Evolutionary conservation across 2,329 filamentous ascomycete species (phyloP), one percentile per base, ranked within the genome.

Genomic region (Aspergillus terreus): DNA sequence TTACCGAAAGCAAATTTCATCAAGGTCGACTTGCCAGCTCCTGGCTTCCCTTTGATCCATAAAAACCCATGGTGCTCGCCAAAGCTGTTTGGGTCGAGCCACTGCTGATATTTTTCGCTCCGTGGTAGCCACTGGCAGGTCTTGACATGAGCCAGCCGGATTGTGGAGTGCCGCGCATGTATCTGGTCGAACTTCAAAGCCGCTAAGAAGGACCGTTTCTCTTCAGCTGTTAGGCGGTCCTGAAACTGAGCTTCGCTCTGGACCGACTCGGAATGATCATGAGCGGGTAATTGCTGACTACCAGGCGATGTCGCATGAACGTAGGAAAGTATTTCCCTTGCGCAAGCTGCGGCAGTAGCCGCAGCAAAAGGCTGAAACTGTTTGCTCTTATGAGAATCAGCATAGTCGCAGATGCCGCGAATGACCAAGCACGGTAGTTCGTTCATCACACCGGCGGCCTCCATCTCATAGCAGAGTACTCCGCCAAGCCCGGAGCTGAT

Each of bases 81-180:
- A 3, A 55, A n/a, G 35, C 65, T 54, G 2, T 47, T 46, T 5
- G 46, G n/a, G 30, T 71, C 58, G 4, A 66, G 57, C 75, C 74
- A 77, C 10, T 58, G 51, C 1, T 47, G 25, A 47, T 72, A 77
- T 14, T 63, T 48, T 1, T 58, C 27, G 4, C 61, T 63, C 2
- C 60, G 38, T 1, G 73, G 58, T 0, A 77, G 48, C 74, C 74
- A 77, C 36, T 62, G 43, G 33, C 73, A 76, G 1, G 74, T 77
- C 12, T 62, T 57, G 0, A 58, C 57, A 33, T 73, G 64, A 2
- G 72, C 73, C 2, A 50, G 57, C 32, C 69, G 67, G 46, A 77
- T 71, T 6, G 63, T 68, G 11, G 51, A 47, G 1, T 61, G 62
- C 4, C 74, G 68, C 9, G 65, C 51, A 44, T 74, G 70, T 38